Conservation (phyloP, 345 rosid genomes). For the Cardamine chenopodiifolia region DNA sequence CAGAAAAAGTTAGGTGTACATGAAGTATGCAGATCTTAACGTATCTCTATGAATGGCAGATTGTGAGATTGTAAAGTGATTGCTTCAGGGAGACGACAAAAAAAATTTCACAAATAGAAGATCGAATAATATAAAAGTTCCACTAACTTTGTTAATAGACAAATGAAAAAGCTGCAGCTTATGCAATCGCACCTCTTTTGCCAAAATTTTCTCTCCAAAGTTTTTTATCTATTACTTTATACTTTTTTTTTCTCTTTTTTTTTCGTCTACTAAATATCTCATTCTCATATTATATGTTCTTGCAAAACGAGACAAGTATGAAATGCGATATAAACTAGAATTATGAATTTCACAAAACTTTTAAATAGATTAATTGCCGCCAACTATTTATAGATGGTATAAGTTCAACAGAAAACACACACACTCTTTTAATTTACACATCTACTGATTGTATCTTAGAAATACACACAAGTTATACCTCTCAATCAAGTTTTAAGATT, state of each 20-base stretch:
- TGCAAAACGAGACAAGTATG: background rate
- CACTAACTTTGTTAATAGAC: constrained; percentile 30
- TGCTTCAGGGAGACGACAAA: too few relatives aligned
- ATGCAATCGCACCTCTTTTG: constrained; percentile 20
- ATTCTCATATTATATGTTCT: background rate
- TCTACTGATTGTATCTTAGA: background rate
- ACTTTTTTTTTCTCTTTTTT: background rate
- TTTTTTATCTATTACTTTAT: background rate
- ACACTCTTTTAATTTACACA: background rate
- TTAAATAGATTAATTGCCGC: background rate
- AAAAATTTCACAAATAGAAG: constrained; percentile 10
- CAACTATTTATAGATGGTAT: background rate
- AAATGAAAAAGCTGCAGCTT: constrained; percentile 20
- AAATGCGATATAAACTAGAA: background rate
- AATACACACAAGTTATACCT: background rate
- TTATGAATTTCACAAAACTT: background rate
- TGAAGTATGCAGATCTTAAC: constrained; percentile 23
- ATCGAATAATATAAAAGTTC: background rate
- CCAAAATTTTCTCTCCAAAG: background rate
- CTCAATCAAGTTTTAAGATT: background rate
- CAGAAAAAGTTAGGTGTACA: constrained; percentile 18
- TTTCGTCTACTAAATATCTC: background rate
- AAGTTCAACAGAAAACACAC: background rate
- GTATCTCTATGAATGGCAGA: constrained; percentile 27
- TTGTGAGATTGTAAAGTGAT: constrained; percentile 26